Percentiles rank a stretch among this genome's conserved stretches.
Conservation (phyloP, 345 rosid species). For the Murraya koenigii region DNA sequence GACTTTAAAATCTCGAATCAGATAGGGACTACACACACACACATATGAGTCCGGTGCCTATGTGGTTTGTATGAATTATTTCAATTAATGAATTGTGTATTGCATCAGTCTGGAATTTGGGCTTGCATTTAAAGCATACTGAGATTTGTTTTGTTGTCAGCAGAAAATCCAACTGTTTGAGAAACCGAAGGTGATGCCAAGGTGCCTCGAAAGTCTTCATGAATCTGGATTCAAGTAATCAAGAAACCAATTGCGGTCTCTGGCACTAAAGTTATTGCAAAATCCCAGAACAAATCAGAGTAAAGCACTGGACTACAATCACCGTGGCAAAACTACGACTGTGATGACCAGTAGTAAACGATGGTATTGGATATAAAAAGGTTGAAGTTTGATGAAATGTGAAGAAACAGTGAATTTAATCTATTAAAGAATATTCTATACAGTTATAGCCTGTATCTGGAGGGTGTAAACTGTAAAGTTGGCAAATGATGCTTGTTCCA, state of each 20-base stretch:
- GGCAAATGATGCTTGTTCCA: too few species aligned
- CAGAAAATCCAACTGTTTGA: constrained; percentile 27
- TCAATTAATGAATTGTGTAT: too few species aligned
- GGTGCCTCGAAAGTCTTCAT: constrained; percentile 6
- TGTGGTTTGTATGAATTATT: too few species aligned
- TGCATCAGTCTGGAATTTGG: too few species aligned
- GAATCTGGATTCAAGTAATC: constrained; percentile 32
- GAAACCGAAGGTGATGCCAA: constrained; percentile 26
- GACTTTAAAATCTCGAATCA: too few species aligned
- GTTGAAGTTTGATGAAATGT: background rate
- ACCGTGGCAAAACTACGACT: constrained; percentile 57
- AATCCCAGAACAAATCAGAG: constrained; percentile 32
- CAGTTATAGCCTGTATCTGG: background rate
- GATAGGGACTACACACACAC: too few species aligned
- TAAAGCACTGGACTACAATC: constrained; percentile 45
- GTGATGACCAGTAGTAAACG: too few species aligned
- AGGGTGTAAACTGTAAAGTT: too few species aligned
- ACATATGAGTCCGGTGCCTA: too few species aligned
- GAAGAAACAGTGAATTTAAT: background rate
- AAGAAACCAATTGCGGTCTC: constrained; percentile 42
- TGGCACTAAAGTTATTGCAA: constrained; percentile 9
- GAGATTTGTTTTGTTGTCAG: background rate
- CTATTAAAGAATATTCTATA: background rate
- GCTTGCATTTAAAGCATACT: too few species aligned
- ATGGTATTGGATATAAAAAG: too few species aligned